Evolutionary conservation across 164 flowering plant genomes (phyloP), one percentile per base, ranked within the genome.

Genomic region (Vitis riparia): DNA sequence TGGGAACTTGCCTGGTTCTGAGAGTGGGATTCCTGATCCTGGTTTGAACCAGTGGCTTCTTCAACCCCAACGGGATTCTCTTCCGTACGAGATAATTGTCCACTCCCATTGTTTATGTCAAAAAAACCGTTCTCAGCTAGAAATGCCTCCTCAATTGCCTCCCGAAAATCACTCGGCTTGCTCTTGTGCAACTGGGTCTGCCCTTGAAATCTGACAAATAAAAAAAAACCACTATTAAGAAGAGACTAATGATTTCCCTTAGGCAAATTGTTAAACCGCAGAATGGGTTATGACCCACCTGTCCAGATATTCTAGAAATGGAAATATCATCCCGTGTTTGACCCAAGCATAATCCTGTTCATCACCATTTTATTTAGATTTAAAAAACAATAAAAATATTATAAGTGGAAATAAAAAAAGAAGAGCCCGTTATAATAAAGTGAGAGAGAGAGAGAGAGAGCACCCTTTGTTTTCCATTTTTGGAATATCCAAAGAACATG

Each of bases 291-390:
- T 27, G 16, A 78, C 83, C 63, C 32, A 93, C 99, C 93, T 86
- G 79, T 89, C 96, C 76, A 87, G 77, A 79, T 88, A 79, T 49
- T 94, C 93, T 27, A 78, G 51, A 75, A 93, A 96, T 12, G 97
- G 93, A 80, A 84, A 92, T 63, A 96, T 75, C 96, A 84, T 91
- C 59, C 94, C 97, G 23, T 77, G 84, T 72, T 83, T 91, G 65
- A 89, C 91, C 99, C 99, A 96, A 23, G 94, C 97, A 80, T 91
- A 91, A 62, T 96, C 99, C 99, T 96, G 90, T 68, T 15, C 67
- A 82, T 49, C 60, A 67, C 65, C 9, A 13, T 19, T 59, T 3
- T 10, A 66, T 4, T 23, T 19, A 37, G 19, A 49, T 62, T 8
- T 58, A 58, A 11, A 67, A 12, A 37, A 12, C 29, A 23, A 23